Percentiles rank a stretch among this genome's conserved stretches.
Conservation (phyloP, 345 rosid species). For the Rhodamnia rubescens region DNA sequence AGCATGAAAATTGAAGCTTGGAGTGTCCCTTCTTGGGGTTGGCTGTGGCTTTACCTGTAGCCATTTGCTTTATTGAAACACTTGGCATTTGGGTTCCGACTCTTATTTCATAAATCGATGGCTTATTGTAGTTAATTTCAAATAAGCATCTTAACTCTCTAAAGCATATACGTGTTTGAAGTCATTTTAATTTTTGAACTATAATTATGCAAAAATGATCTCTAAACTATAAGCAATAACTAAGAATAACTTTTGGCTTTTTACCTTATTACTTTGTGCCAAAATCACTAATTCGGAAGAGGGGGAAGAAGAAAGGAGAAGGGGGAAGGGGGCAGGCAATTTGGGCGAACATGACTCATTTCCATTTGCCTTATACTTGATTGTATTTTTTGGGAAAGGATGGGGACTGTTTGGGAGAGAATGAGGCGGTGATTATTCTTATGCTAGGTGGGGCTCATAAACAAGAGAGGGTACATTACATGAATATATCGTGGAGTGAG, state of each 20-base stretch:
- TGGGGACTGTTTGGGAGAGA: neutral
- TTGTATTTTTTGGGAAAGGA: neutral
- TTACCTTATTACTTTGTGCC: neutral
- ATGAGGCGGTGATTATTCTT: neutral
- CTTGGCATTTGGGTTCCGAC: neutral
- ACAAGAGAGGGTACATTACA: neutral
- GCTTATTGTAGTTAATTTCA: neutral
- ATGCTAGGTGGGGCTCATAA: neutral
- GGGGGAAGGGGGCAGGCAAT: neutral
- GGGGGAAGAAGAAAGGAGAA: neutral
- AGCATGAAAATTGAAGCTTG: neutral
- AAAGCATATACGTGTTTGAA: neutral
- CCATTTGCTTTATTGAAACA: neutral
- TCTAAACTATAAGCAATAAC: neutral
- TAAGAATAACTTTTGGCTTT: neutral
- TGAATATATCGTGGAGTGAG: neutral
- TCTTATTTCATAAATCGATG: neutral
- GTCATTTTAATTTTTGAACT: neutral
- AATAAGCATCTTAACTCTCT: neutral
- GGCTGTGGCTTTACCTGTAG: neutral
- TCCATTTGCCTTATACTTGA: neutral
- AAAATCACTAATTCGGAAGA: neutral
- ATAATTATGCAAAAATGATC: neutral
- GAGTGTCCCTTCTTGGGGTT: neutral
- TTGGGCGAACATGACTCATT: neutral